Percentiles rank a stretch among this genome's conserved stretches.
These are phyloP conservation scores for Cynara cardunculus DNA, from an alignment of 129 eudicot genomes.

Conservation along the genomic window DNA sequence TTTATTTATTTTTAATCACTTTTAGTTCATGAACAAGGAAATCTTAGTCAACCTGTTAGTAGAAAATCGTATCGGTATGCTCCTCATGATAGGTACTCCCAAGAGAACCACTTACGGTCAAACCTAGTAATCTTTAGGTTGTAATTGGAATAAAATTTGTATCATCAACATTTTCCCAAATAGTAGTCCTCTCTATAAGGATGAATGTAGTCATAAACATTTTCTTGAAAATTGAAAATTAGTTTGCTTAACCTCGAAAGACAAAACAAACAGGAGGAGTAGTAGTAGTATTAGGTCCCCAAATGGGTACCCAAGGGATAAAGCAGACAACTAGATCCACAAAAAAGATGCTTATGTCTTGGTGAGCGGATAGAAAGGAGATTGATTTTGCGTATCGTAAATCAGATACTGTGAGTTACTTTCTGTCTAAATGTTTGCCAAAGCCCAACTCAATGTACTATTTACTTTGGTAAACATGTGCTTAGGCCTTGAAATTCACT, in stretches of 20 bases:
- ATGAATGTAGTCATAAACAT: neutral
- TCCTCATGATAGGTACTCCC: too few relatives aligned
- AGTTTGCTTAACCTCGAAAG: neutral
- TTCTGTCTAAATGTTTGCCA: constrained; percentile 43
- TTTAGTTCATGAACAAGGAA: neutral
- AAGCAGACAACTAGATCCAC: neutral
- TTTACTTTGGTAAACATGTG: constrained; percentile 34
- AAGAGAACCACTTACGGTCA: neutral
- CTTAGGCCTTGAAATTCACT: constrained; percentile 21
- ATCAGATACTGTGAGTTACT: constrained; percentile 44
- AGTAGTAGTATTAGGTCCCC: neutral
- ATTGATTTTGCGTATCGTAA: constrained; percentile 29
- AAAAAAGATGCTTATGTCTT: constrained; percentile 5
- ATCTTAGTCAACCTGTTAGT: neutral
- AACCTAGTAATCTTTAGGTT: neutral
- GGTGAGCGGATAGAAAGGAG: constrained; percentile 15
- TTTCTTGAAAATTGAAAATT: neutral
- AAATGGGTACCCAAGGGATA: constrained; percentile 22
- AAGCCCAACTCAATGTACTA: constrained; percentile 27
- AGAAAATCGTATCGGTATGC: too few relatives aligned
- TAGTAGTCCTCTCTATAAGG: neutral
- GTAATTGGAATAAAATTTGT: neutral
- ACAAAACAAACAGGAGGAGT: neutral
- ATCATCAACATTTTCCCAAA: constrained; percentile 1
- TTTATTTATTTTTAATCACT: neutral